Base-by-base conservation (phyloP, 164 flowering plant genomes). In the Hamamelis virginiana region DNA sequence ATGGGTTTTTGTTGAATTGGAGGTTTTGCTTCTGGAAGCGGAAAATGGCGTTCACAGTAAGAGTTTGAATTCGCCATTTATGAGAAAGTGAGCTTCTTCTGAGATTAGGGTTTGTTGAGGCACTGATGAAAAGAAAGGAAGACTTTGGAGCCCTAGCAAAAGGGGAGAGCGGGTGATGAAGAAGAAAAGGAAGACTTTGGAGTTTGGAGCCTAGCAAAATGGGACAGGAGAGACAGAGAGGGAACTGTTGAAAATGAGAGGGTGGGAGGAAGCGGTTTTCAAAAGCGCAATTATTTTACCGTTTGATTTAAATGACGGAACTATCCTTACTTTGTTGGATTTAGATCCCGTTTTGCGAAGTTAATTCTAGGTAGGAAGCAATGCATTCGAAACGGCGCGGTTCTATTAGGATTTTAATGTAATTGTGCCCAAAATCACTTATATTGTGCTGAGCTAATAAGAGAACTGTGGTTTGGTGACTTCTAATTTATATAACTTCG, bases 81-180 rank as follows among this genome's bases (percentile, higher is more conserved):
- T 64, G 77, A 59, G 22, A 13, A 45, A 9, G 26, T 27, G 10
- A 15, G 56, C 48, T 50, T 33, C 18, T 25, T 26, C 3, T 19
- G 62, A 26, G 51, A 43, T 57, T 57, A 18, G 46, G 33, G 41
- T 26, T 61, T 9, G 52, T 15, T n/a, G 41, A 50, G 59, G 56
- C 15, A 55, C 13, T 52, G 75, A 75, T 33, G 6, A 33, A 33
- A 33, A 74, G 76, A 57, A 78, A 78, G 78, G 81, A 62, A 78
- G 81, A 78, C 78, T 75, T 78, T 62, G 72, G 55, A 38, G 69
- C 64, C n/a, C n/a, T n/a, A n/a, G n/a, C n/a, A n/a, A 43, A 78
- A 68, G 81, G 71, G n/a, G n/a, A n/a, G n/a, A n/a, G n/a, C n/a
- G n/a, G n/a, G n/a, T n/a, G n/a, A n/a, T n/a, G n/a, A n/a, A n/a